phyloP scores from a whole-genome alignment of 2,329 filamentous ascomycete species.

The Paramyrothecium sp. region DNA sequence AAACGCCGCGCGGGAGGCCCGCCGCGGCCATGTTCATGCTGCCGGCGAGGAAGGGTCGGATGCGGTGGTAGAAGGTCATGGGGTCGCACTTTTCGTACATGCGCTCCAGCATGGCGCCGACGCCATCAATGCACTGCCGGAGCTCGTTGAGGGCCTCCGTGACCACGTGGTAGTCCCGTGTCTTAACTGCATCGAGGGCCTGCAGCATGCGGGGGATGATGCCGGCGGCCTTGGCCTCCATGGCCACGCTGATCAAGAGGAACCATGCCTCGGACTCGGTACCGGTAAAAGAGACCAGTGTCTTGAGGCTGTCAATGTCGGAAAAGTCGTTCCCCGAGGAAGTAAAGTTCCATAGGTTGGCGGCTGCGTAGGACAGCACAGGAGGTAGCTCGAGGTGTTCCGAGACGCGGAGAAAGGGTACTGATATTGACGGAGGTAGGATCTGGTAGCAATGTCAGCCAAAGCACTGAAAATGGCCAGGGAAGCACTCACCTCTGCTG shows the following conservation, averaged over 20 bases:
- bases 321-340: constrained; percentile 54
- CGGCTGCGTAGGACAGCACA: constrained; percentile 84
- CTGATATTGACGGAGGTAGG: constrained; percentile 72
- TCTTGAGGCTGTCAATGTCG: constrained; percentile 66
- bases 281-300: constrained; percentile 81
- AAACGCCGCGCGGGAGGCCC: constrained; percentile 77
- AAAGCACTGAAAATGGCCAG: background rate
- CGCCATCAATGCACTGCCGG: constrained; percentile 63
- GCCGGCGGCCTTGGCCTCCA: constrained; percentile 76
- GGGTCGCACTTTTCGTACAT: constrained; percentile 93
- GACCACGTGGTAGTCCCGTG: constrained; percentile 59
- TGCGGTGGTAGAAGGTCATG: constrained; percentile 82
- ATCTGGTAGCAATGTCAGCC: constrained; percentile 35
- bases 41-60: constrained; percentile 85
- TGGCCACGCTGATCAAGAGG: constrained; percentile 83
- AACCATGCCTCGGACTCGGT: constrained; percentile 94
- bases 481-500: constrained; percentile 58
- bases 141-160: constrained; percentile 64
- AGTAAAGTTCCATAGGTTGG: constrained; percentile 89
- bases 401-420: constrained; percentile 74
- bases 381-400: constrained; percentile 76
- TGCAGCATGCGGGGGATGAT: constrained; percentile 76
- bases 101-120: constrained; percentile 66
- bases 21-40: constrained; percentile 89
- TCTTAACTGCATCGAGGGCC: constrained; percentile 68